phyloP scores from a whole-genome alignment of 1,139 yeast genomes.

The Candida pseudoviswanathii region DNA sequence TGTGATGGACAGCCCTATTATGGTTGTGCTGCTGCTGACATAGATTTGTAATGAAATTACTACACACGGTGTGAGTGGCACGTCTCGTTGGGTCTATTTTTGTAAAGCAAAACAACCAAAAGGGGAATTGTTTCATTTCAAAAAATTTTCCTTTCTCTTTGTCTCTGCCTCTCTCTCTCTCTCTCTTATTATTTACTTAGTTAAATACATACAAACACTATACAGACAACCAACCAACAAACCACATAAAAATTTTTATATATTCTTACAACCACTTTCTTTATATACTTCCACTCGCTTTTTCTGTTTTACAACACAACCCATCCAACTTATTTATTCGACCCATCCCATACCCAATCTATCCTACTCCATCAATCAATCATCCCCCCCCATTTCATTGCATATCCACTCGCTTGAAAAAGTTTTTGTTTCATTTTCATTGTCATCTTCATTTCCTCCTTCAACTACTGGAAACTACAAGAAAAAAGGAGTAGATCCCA shows the following conservation, averaged over 20 bases:
- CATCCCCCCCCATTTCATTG: background rate
- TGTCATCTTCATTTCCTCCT: background rate
- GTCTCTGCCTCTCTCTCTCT: background rate
- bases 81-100: too few species aligned
- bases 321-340: background rate
- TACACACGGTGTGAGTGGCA: background rate
- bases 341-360: background rate
- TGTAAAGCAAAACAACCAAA: background rate
- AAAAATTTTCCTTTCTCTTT: background rate
- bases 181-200: background rate
- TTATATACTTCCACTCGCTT: background rate
- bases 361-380: background rate
- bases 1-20: too few species aligned
- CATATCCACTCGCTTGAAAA: background rate
- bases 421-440: background rate
- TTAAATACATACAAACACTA: background rate
- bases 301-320: background rate
- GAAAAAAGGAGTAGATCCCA: too few species aligned
- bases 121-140: constrained; percentile 1
- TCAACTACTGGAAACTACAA: background rate
- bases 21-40: background rate
- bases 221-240: background rate
- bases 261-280: constrained; percentile 1
- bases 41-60: background rate
- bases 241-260: background rate